These are phyloP conservation scores for Trichoderma orchidacearum DNA, from an alignment of 495 filamentous ascomycete genomes.

Conservation along the genomic window DNA sequence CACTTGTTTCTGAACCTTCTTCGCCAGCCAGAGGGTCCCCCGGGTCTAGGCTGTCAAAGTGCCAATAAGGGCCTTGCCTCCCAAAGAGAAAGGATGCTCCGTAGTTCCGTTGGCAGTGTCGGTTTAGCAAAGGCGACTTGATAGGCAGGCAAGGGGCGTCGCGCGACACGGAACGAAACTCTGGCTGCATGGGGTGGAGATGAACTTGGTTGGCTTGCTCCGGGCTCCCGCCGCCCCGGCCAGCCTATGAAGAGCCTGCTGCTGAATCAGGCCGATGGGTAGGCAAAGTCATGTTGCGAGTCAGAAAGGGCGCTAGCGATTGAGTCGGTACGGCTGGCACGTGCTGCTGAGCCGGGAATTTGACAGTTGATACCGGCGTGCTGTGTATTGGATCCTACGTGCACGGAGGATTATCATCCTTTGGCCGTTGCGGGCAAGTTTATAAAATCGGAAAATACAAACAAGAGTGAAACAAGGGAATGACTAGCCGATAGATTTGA, in stretches of 20 bases:
- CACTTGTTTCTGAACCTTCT: not conserved
- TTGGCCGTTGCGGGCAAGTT: no score
- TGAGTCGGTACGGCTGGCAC: not conserved
- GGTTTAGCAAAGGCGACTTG: no score
- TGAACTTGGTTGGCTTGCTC: not conserved
- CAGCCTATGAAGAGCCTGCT: not conserved
- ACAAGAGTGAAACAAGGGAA: no score
- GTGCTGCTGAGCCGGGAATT: not conserved
- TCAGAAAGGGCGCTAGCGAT: not conserved
- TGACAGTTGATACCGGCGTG: not conserved
- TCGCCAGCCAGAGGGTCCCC: no score
- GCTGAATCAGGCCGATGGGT: not conserved
- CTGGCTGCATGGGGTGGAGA: not conserved
- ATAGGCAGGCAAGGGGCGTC: not conserved
- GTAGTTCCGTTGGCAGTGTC: no score
- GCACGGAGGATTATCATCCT: not conserved
- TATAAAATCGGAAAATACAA: no score
- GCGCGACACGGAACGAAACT: not conserved
- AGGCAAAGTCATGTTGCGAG: not conserved
- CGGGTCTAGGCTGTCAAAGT: not conserved
- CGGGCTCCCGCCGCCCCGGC: not conserved
- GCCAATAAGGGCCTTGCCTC: not conserved
- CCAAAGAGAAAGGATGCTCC: not conserved
- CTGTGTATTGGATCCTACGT: not conserved
- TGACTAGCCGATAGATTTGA: no score